phyloP scores from a whole-genome alignment of 2,329 filamentous ascomycete genomes.

The Paecilomyces variotii region DNA sequence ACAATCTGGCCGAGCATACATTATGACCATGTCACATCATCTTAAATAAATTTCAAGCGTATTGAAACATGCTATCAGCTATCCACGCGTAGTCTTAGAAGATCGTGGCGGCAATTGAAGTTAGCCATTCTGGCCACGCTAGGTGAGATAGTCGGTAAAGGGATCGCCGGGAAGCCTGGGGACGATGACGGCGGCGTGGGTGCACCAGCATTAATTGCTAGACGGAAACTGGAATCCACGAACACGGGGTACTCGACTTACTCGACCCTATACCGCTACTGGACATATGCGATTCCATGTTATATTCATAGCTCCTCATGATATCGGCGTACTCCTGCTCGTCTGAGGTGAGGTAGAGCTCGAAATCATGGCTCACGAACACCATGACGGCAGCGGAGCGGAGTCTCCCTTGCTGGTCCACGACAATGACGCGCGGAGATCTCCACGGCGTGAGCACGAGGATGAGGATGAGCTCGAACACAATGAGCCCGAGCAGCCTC shows the following conservation, averaged over 20 bases:
- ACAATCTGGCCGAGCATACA: neutral
- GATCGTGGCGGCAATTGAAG: neutral
- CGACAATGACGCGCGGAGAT: constrained; percentile 3
- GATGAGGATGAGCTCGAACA: constrained; percentile 6
- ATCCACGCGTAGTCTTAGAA: neutral
- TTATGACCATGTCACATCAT: neutral
- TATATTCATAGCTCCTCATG: neutral
- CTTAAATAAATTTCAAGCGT: neutral
- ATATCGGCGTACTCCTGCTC: neutral
- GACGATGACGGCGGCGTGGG: neutral
- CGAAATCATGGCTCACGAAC: constrained; percentile 17
- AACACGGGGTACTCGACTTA: neutral
- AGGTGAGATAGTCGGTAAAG: neutral
- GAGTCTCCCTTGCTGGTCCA: constrained; percentile 24
- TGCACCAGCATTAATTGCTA: neutral
- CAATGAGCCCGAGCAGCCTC: constrained; percentile 5
- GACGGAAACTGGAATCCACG: neutral
- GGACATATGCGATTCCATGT: neutral
- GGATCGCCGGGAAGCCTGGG: neutral
- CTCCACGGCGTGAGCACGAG: neutral
- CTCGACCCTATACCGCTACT: neutral
- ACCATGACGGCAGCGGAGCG: constrained; percentile 13
- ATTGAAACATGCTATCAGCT: neutral
- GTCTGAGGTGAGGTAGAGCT: constrained; percentile 4
- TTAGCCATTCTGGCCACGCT: neutral